Evolutionary conservation across 495 filamentous ascomycete genomes (phyloP), one percentile per base, ranked within the genome.

Genomic region (Penicillium argentinense): DNA sequence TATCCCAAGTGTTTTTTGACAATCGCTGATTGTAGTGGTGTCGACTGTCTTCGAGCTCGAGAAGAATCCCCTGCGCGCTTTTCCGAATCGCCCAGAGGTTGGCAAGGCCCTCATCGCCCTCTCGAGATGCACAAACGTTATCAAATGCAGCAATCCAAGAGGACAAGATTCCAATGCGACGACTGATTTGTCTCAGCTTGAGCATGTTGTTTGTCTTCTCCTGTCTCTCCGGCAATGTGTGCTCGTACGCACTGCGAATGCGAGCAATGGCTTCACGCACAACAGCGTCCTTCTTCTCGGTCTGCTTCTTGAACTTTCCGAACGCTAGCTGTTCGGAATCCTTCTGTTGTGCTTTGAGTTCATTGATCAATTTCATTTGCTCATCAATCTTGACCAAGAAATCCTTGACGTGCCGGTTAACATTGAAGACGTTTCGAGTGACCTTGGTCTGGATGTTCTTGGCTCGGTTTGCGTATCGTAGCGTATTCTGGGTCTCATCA

Each of bases 391-490:
- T 97, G 71, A 95, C 89, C 60, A 97, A 64, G 71, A 92, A 97
- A 65, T 97, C 91, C 72, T 97, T 99, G 39, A 99, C 93, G 71
- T 99, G 93, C 40, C 93, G 86, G 62, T 99, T 97, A 53, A 99
- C 95, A 60, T 99, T 99, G 74, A 93, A 97, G 2, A 97, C 95
- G 62, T 99, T 99, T 53, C 91, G 81, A 14, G 93, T 97, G 28
- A 96, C 89, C 74, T 99, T 99, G 16, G 93, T 99, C 73, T 99
- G 95, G 60, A 99, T 99, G 62, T 99, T 99, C 79, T 99, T 99
- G 17, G 93, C 93, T 49, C 93, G 77, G 66, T 99, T 97, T 42
- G 93, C 93, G 64, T 99, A 99, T 55, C 95, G 88, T 12, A 99
- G 73, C 2, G 93, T 99, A 59, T 99, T 99, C 54, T 99, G 93